These are phyloP conservation scores for Xylaria sp. DNA, from an alignment of 2,329 filamentous ascomycete species.

Conservation along the genomic window DNA sequence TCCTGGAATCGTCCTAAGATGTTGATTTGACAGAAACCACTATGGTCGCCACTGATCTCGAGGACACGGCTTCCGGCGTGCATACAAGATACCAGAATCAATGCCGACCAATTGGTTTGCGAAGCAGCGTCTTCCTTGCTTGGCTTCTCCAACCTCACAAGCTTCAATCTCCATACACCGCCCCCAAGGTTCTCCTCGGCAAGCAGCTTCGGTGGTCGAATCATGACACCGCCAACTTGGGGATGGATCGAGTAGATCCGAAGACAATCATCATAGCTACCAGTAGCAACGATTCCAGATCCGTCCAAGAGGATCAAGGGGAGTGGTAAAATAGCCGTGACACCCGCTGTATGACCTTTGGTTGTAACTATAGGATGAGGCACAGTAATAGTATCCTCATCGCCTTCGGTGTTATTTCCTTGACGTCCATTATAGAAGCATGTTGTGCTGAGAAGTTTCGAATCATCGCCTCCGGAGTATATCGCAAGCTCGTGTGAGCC, in stretches of 20 bases:
- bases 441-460: slow-evolving; percentile 63
- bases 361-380: slow-evolving; percentile 47
- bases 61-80: slow-evolving; percentile 83
- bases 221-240: slow-evolving; percentile 54
- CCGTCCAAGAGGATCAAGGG: slow-evolving; percentile 54
- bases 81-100: slow-evolving; percentile 91
- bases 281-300: slow-evolving; percentile 76
- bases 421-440: slow-evolving; percentile 44
- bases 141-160: slow-evolving; percentile 56
- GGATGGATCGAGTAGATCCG: slow-evolving; percentile 70
- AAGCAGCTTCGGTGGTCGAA: slow-evolving; percentile 62
- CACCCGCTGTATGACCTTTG: slow-evolving; percentile 80
- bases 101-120: slow-evolving; percentile 43
- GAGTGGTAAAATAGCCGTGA: slow-evolving; percentile 86
- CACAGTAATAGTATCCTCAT: slow-evolving; percentile 33
- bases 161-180: slow-evolving; percentile 87
- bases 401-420: slow-evolving; percentile 15
- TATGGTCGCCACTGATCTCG: slow-evolving; percentile 53
- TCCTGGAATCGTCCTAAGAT: slow-evolving; percentile 80
- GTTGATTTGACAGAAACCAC: slow-evolving; percentile 67
- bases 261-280: slow-evolving; percentile 90
- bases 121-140: slow-evolving; percentile 37
- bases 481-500: slow-evolving; percentile 53
- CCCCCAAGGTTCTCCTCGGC: slow-evolving; percentile 75
- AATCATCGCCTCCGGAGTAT: slow-evolving; percentile 83